Evolutionary conservation across 495 filamentous ascomycete genomes (phyloP).

Genomic region (Schizothecium vesticola): DNA sequence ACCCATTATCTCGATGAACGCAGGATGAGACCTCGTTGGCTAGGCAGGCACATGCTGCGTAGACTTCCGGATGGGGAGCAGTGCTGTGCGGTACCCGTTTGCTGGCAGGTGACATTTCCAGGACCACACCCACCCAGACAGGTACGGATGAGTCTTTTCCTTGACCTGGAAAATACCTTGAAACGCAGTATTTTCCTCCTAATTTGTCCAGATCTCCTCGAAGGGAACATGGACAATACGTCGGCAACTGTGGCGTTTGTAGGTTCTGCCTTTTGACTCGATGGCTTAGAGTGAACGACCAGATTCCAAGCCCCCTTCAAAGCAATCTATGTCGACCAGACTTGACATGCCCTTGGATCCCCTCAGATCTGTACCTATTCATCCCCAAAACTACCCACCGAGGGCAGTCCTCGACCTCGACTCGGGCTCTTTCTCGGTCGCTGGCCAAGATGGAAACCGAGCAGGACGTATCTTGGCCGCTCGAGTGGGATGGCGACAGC

Average conservation of each 20-base stretch:
- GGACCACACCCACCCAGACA: background rate
- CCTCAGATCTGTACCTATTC: background rate
- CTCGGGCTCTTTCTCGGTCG: background rate
- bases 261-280: too few species aligned
- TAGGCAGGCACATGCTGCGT: background rate
- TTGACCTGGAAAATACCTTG: background rate
- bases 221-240: background rate
- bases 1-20: background rate
- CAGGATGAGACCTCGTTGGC: background rate
- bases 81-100: background rate
- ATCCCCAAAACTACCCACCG: background rate
- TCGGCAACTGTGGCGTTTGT: too few species aligned
- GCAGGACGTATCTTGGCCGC: background rate
- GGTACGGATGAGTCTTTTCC: background rate
- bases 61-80: background rate
- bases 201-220: background rate
- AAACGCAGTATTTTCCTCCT: background rate
- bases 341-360: background rate
- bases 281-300: too few species aligned
- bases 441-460: background rate
- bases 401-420: background rate
- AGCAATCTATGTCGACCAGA: background rate
- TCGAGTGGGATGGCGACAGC: background rate
- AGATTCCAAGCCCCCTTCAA: too few species aligned
- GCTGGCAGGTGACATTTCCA: background rate